phyloP scores from a whole-genome alignment of 495 filamentous ascomycete genomes.

The Thermothielavioides terrestris region DNA sequence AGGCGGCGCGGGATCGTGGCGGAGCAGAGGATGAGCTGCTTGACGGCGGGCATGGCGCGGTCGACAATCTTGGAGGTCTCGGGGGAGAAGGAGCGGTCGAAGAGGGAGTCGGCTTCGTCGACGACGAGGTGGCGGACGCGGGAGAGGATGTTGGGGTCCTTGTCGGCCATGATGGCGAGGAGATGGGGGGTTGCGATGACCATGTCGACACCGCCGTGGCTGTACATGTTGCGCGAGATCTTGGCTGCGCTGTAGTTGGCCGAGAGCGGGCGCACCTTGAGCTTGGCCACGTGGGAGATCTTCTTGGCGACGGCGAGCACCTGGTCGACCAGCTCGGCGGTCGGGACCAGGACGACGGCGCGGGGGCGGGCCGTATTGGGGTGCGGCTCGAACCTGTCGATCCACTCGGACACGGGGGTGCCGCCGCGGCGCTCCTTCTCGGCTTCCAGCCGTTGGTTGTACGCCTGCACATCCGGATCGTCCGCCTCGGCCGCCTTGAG shows the following conservation, averaged over 20 bases:
- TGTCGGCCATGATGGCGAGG: constrained; percentile 72
- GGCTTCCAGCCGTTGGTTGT: constrained; percentile 37
- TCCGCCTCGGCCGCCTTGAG: constrained; percentile 67
- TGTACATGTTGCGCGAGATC: constrained; percentile 81
- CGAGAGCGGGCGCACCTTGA: constrained; percentile 71
- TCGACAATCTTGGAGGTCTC: constrained; percentile 75
- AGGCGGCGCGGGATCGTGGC: constrained; percentile 89
- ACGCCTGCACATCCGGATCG: constrained; percentile 48
- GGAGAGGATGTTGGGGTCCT: constrained; percentile 79
- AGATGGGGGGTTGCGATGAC: constrained; percentile 84
- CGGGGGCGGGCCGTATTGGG: constrained; percentile 67
- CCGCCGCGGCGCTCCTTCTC: constrained; percentile 42
- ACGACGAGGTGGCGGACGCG: constrained; percentile 79
- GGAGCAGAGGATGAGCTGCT: constrained; percentile 90
- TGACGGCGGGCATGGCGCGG: constrained; percentile 62
- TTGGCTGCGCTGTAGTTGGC: constrained; percentile 62
- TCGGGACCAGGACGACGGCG: constrained; percentile 84
- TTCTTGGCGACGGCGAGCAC: constrained; percentile 69
- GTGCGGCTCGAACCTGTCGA: constrained; percentile 51
- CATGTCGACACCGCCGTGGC: constrained; percentile 72
- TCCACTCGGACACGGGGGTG: constrained; percentile 38
- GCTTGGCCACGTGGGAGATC: constrained; percentile 74
- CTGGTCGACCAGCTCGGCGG: constrained; percentile 86
- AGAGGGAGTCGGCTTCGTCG: constrained; percentile 91
- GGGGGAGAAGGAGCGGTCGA: constrained; percentile 83